These are phyloP conservation scores for Talaromyces sp. DNA, from an alignment of 2,329 filamentous ascomycete genomes.

Conservation along the genomic window DNA sequence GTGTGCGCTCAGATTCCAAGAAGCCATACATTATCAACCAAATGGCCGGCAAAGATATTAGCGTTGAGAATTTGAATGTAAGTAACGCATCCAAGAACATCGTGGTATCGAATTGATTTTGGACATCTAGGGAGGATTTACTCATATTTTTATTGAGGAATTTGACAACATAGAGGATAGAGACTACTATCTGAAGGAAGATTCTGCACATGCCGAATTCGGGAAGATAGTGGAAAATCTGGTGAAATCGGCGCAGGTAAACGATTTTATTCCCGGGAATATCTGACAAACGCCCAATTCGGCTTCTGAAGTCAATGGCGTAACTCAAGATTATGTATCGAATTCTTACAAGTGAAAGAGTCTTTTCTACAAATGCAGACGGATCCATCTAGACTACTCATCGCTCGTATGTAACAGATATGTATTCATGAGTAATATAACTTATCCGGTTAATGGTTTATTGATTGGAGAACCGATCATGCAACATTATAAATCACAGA, in stretches of 20 bases:
- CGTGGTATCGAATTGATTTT: background rate
- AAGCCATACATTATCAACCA: too few species aligned
- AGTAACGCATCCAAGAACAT: background rate
- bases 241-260: background rate
- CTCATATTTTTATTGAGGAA: background rate
- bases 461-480: too few species aligned
- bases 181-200: background rate
- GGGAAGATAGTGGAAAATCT: background rate
- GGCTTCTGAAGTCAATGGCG: background rate
- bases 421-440: too few species aligned
- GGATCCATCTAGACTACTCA: too few species aligned
- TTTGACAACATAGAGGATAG: background rate
- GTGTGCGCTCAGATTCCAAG: too few species aligned
- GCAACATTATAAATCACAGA: too few species aligned
- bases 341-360: too few species aligned
- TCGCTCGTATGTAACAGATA: too few species aligned
- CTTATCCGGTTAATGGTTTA: too few species aligned
- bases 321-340: too few species aligned
- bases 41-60: background rate
- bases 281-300: background rate
- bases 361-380: too few species aligned
- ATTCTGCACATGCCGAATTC: background rate
- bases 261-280: background rate
- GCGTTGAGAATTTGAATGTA: background rate
- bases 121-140: background rate